phyloP scores from a whole-genome alignment of 2,329 filamentous ascomycete genomes.

The Epicoccum nigrum region DNA sequence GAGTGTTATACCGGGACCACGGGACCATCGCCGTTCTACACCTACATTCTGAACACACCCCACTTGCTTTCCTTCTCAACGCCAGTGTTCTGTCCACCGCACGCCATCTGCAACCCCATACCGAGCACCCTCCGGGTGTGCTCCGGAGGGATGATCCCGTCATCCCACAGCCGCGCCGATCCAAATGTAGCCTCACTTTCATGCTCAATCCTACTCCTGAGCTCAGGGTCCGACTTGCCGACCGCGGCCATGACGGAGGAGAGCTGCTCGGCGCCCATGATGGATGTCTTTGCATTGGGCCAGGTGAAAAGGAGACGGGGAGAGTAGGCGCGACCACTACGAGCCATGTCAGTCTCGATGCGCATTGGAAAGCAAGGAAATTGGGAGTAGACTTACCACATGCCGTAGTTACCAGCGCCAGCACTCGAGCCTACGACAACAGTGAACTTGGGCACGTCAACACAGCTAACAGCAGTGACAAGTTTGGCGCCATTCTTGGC shows the following conservation, averaged over 20 bases:
- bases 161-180: slow-evolving; percentile 84
- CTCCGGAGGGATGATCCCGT: slow-evolving; percentile 58
- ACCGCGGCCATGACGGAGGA: slow-evolving; percentile 94
- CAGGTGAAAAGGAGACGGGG: slow-evolving; percentile 94
- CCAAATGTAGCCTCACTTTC: slow-evolving; percentile 92
- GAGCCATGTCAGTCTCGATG: not conserved
- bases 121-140: slow-evolving; percentile 58
- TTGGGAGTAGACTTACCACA: slow-evolving; percentile 67
- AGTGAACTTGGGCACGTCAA: slow-evolving; percentile 94
- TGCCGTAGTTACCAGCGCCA: slow-evolving; percentile 96
- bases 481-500: slow-evolving; percentile 98
- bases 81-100: slow-evolving; percentile 47
- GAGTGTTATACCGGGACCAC: too few species aligned
- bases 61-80: slow-evolving; percentile 45
- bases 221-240: slow-evolving; percentile 78
- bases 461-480: slow-evolving; percentile 92
- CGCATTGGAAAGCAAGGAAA: not conserved
- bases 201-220: slow-evolving; percentile 83
- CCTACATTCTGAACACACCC: slow-evolving; percentile 51
- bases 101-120: slow-evolving; percentile 55
- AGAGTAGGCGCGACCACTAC: slow-evolving; percentile 83
- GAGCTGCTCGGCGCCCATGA: slow-evolving; percentile 95
- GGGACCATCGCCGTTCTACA: not conserved
- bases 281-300: slow-evolving; percentile 94
- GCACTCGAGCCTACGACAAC: slow-evolving; percentile 93